A percentile compares a stretch with the other conserved stretches of the same genome.
Evolutionary conservation across 108 stramenopile species (phyloP).

Genomic region (Pelagomonas calceolata): DNA sequence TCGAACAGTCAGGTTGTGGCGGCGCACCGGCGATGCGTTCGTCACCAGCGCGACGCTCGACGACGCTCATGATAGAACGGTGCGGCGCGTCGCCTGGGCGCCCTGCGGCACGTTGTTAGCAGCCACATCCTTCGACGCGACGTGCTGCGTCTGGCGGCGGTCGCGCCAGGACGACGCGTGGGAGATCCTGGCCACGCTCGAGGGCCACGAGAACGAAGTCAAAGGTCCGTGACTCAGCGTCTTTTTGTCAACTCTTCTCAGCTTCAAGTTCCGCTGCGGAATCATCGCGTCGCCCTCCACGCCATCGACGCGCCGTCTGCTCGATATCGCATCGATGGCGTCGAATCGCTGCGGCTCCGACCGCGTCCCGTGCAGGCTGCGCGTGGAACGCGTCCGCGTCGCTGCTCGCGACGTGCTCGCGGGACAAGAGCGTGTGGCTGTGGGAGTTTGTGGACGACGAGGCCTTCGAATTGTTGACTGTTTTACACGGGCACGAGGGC

Average conservation of each 20-base stretch:
- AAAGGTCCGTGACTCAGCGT: no score
- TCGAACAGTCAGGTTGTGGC: conserved; percentile 27
- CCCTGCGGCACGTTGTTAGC: conserved; percentile 55
- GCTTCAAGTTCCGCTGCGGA: no score
- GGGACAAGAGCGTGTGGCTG: conserved; percentile 97
- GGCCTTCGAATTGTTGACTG: conserved; percentile 81
- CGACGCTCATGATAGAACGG: conserved; percentile 42
- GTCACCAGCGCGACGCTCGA: conserved; percentile 28
- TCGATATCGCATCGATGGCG: no score
- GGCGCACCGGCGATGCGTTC: conserved; percentile 8
- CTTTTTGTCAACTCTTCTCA: no score
- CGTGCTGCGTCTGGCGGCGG: conserved; percentile 68
- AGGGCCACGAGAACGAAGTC: conserved; percentile 85
- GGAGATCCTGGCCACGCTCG: conserved; percentile 68
- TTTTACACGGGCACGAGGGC: conserved; percentile 83
- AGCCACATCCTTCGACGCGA: conserved; percentile 78
- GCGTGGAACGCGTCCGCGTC: conserved; percentile 77
- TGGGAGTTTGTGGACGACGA: conserved; percentile 65
- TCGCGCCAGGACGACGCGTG: conserved; percentile 22
- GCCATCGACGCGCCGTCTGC: no score
- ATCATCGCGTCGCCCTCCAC: no score
- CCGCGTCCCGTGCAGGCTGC: no score
- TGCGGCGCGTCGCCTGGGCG: conserved; percentile 45
- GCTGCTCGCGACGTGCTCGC: conserved; percentile 79
- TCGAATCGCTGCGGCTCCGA: no score